Conservation (phyloP, 306 rosid genomes). For the Senna tora region DNA sequence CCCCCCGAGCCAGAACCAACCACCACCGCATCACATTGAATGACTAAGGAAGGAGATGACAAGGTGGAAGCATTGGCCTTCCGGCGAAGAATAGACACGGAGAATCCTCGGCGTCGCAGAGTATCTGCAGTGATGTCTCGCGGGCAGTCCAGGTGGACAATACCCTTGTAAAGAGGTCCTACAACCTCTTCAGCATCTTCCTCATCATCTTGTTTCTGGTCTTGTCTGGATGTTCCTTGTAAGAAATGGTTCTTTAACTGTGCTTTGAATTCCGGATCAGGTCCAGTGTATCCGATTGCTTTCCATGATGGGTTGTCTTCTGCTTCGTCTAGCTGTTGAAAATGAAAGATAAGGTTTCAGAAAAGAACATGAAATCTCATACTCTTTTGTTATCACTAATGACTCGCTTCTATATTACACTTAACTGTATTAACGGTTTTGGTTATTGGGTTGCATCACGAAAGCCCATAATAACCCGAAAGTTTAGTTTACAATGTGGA, state of each 20-base stretch:
- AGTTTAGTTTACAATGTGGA: not conserved
- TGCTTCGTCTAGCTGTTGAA: constrained; percentile 70
- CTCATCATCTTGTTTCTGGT: constrained; percentile 26
- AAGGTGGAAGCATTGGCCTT: constrained; percentile 32
- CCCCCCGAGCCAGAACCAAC: constrained; percentile 93
- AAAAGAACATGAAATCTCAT: not conserved
- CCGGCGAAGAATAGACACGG: constrained; percentile 39
- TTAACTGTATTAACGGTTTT: not conserved
- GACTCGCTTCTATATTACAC: not conserved
- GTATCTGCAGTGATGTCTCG: constrained; percentile 46
- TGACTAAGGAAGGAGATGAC: constrained; percentile 55
- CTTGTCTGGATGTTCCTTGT: constrained; percentile 39
- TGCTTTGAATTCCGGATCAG: constrained; percentile 63
- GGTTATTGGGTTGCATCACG: not conserved
- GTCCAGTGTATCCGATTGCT: constrained; percentile 76
- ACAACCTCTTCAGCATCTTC: constrained; percentile 41
- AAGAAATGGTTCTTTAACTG: constrained; percentile 42
- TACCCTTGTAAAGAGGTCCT: constrained; percentile 75
- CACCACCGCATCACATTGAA: constrained; percentile 74
- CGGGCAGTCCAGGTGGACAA: constrained; percentile 50
- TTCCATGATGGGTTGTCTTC: constrained; percentile 65
- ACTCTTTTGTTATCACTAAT: not conserved
- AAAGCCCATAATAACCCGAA: not conserved
- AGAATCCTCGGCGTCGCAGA: constrained; percentile 54
- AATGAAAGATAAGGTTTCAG: constrained; percentile 5